These are phyloP conservation scores for Xylaria sp. DNA, from an alignment of 2,329 filamentous ascomycete species.

Conservation along the genomic window DNA sequence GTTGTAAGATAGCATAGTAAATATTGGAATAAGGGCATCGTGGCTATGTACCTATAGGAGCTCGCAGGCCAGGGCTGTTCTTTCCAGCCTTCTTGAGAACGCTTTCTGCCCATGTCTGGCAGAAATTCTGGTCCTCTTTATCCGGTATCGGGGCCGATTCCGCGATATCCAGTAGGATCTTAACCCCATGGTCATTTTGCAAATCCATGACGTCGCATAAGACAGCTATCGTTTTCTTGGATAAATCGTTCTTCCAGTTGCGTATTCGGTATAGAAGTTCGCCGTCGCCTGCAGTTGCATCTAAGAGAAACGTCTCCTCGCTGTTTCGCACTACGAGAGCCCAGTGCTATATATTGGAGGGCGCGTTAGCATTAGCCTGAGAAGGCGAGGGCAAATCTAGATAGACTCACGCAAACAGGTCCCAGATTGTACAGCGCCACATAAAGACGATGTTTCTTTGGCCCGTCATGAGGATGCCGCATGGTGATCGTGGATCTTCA, in stretches of 20 bases:
- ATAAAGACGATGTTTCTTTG: not conserved
- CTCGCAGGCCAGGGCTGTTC: not conserved
- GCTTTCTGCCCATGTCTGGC: not conserved
- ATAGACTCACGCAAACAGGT: not conserved
- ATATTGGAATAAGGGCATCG: not conserved
- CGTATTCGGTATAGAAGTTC: not conserved
- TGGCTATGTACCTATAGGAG: not conserved
- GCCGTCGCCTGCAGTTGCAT: not conserved
- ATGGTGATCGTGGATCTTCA: not conserved
- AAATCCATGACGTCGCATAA: conserved; percentile 8
- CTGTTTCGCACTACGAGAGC: not conserved
- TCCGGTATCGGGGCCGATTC: not conserved
- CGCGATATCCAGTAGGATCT: not conserved
- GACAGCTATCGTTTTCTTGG: not conserved
- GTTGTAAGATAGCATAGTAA: not conserved
- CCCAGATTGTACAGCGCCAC: not conserved
- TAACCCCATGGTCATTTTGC: not conserved
- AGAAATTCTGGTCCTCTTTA: not conserved
- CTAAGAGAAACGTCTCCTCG: not conserved
- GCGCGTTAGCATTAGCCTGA: not conserved
- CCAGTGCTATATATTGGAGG: not conserved
- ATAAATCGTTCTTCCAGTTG: not conserved
- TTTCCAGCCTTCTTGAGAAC: not conserved
- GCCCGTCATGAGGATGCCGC: not conserved
- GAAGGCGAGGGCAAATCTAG: not conserved